Base-by-base conservation (phyloP, 192 early-diverging fungal genomes). In the Coemansia guatemalensis region DNA sequence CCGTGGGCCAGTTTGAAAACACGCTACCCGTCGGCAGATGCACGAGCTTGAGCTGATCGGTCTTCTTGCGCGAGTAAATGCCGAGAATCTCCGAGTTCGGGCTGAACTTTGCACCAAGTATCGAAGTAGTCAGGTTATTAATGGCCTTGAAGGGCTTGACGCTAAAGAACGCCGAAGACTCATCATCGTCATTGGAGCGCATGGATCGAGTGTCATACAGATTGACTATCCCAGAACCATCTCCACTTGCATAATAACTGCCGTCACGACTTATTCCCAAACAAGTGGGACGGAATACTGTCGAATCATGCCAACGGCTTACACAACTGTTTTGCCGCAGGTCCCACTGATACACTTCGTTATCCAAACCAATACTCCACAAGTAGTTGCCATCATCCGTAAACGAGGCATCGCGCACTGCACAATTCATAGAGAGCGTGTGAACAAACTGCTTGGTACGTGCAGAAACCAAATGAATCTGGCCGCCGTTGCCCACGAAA, bases 1-100 rank as follows among this genome's bases (percentile, higher is more conserved):
- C 58, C 0, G 92, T 92, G n/a, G 97, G 97, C 97, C 97, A 99
- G 84, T 99, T 99, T 58, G 83, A 63, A 78, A 93, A 95, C 41
- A 96, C 92, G 17, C 86, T 84, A 27, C 84, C 73, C 0, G 92
- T 88, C 6, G 92, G 91, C 52, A 93, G 64, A 81, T 99, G 93
- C 6, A 94, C 82, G 48, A 99, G 62, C 58, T 88, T 83, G 58
- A 99, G 76, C 54, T 91, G 85, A 67, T 94, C 90, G 66, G 89
- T 86, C 58, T 90, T 91, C 32, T 69, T 71, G 53, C 84, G 60
- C 59, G 88, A 91, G 6, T 90, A 84, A 17, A 99, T 88, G 9
- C 83, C 88, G 61, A 99, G 67, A 25, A 97, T 82, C 55, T 95
- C 90, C 0, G 93, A 88, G 69, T 88, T 90, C 56, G 93, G 90